Base-by-base conservation (phyloP, 495 filamentous ascomycete species). In the Penicillium coprophilum region DNA sequence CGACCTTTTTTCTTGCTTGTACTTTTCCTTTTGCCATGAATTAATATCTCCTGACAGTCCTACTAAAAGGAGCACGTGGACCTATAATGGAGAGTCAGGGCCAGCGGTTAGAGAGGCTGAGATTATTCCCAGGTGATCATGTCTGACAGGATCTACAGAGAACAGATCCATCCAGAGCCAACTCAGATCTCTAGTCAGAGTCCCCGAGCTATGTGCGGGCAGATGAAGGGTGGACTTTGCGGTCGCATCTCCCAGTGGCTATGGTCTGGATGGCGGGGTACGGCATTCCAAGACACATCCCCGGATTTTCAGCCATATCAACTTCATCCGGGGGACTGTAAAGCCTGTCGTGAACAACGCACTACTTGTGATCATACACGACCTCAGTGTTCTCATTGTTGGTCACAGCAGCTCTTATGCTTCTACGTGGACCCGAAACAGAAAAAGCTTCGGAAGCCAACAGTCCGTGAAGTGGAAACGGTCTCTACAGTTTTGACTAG, bases 301-400 rank as follows among this genome's bases (percentile, higher is more conserved):
- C 30, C 30, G 20, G 17, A 36, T 49, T 49, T 49, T 28, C 28
- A 47, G 34, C 40, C 56, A 21, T 45, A 55, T 20, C 46, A 44
- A 15, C 40, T 46, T 15, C 31, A 30, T 56, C 45, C 43, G 12
- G 49, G 20, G 24, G 57, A 59, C 41, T 74, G 73, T 61, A 71
- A 69, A 43, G 65, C 66, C 0, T 76, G 73, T 57, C 67, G 68
- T 11, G 59, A 68, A 13, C 61, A 62, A 59, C 59, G 59, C 2
- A 66, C 66, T 7, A 38, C 40, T n/a, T 76, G 73, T 56, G 71
- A 76, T 56, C 70, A 62, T 30, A 54, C 60, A 11, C 46, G 47
- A 50, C 73, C 73, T 12, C 71, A 67, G 28, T 76, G 73, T 27
- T 58, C 65, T 10, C 69, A 75, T 56, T 76, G 73, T 55, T 59